Percentiles rank a stretch among this genome's conserved stretches.
Conservation (phyloP, 1,284 basidiomycete species). For the Puccinia hordei region DNA sequence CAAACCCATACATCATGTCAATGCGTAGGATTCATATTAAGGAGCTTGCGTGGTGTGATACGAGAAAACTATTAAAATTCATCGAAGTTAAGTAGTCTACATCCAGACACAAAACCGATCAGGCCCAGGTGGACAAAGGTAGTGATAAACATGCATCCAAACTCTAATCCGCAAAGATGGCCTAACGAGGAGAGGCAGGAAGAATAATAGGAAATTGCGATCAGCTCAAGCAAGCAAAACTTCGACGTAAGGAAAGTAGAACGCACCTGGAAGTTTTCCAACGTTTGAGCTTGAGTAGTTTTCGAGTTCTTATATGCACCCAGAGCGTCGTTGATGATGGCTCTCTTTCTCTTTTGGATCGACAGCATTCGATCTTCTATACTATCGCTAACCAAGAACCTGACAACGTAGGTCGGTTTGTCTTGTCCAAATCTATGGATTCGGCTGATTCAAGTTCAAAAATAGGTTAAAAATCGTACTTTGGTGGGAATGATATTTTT, state of each 20-base stretch:
- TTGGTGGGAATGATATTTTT: background rate
- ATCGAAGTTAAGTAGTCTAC: background rate
- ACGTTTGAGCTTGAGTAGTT: conserved; percentile 6
- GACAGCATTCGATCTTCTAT: conserved; percentile 69
- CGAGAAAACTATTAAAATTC: too few relatives aligned
- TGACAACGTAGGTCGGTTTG: conserved; percentile 81
- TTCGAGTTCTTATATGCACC: background rate
- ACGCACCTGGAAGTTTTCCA: conserved; percentile 36
- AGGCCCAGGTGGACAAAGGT: background rate
- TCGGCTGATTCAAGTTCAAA: conserved; percentile 10
- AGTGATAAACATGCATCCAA: background rate
- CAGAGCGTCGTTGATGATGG: conserved; percentile 31
- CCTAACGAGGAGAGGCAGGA: background rate
- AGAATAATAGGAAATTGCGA: background rate
- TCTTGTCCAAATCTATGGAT: conserved; percentile 80
- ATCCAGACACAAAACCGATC: background rate
- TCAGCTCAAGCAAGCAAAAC: background rate
- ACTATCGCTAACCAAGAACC: conserved; percentile 88
- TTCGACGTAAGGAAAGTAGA: background rate
- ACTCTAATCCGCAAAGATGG: conserved; percentile 25
- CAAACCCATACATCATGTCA: too few relatives aligned
- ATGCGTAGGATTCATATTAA: too few relatives aligned
- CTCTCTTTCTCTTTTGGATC: conserved; percentile 38
- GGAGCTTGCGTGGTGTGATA: too few relatives aligned
- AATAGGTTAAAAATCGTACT: background rate